Evolutionary conservation across 768 basidiomycete genomes (phyloP).

Genomic region (Leccinum imitatum): DNA sequence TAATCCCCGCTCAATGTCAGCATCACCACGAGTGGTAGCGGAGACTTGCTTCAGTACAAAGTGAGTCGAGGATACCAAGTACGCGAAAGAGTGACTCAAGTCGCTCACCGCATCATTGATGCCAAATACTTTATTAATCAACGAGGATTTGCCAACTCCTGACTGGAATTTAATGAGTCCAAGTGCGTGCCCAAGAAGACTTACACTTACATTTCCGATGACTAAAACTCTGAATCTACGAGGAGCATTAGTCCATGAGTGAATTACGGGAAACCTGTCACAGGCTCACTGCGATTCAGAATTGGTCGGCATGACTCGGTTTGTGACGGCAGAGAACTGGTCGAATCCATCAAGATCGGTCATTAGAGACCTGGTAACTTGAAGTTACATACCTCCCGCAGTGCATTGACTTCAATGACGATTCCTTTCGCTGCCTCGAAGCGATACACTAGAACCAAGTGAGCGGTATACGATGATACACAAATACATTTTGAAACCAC

Average conservation of each 20-base stretch:
- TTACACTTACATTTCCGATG: conserved; percentile 14
- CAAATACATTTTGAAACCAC: background rate
- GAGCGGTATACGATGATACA: background rate
- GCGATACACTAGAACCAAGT: conserved; percentile 8
- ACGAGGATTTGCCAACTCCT: conserved; percentile 18
- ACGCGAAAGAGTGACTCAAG: background rate
- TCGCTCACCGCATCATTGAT: conserved; percentile 11
- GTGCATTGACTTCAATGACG: conserved; percentile 2
- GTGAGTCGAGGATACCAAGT: background rate
- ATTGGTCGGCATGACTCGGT: conserved; percentile 6
- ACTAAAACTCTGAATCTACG: conserved; percentile 17
- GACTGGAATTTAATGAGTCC: conserved; percentile 4
- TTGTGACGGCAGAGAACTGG: conserved; percentile 11
- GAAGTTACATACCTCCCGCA: conserved; percentile 1
- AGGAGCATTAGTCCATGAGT: background rate
- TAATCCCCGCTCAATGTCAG: conserved; percentile 13
- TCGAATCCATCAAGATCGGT: background rate
- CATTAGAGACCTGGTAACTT: background rate
- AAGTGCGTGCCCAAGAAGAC: background rate
- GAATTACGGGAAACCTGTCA: background rate
- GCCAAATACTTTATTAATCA: conserved; percentile 16
- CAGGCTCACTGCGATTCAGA: conserved; percentile 10
- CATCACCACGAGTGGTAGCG: background rate
- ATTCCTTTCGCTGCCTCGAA: conserved; percentile 1
- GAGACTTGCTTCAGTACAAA: conserved; percentile 7